phyloP scores from a whole-genome alignment of 768 basidiomycete genomes.

The Leccinellum rugosiceps region DNA sequence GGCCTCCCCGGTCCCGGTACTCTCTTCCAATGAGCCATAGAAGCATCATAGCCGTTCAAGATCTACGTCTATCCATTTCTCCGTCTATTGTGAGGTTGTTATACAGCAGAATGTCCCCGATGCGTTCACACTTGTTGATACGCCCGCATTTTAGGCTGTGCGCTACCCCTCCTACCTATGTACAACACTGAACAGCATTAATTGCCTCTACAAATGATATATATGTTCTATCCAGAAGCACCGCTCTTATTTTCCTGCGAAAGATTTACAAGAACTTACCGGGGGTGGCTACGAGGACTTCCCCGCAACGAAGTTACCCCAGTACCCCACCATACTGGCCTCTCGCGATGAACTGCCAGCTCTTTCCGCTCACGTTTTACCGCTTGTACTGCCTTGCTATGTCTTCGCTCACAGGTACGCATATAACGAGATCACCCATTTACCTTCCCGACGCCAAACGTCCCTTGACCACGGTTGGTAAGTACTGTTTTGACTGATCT shows the following conservation, averaged over 20 bases:
- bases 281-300: neutral
- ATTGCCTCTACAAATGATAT: neutral
- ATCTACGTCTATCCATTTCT: no score
- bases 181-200: neutral
- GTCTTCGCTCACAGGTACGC: constrained; percentile 7
- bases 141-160: neutral
- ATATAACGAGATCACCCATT: neutral
- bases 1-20: neutral
- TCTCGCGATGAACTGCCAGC: neutral
- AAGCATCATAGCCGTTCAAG: neutral
- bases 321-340: neutral
- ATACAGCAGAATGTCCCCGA: no score
- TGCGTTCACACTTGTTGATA: neutral
- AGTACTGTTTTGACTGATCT: neutral
- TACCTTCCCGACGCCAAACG: neutral
- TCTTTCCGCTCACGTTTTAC: neutral
- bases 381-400: no score
- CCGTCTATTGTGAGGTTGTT: no score
- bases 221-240: neutral
- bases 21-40: neutral
- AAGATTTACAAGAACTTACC: neutral
- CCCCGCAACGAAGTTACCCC: neutral
- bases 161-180: neutral
- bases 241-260: neutral
- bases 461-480: neutral